phyloP scores from a whole-genome alignment of 352 stramenopile species.

The Phytophthora palmivora region DNA sequence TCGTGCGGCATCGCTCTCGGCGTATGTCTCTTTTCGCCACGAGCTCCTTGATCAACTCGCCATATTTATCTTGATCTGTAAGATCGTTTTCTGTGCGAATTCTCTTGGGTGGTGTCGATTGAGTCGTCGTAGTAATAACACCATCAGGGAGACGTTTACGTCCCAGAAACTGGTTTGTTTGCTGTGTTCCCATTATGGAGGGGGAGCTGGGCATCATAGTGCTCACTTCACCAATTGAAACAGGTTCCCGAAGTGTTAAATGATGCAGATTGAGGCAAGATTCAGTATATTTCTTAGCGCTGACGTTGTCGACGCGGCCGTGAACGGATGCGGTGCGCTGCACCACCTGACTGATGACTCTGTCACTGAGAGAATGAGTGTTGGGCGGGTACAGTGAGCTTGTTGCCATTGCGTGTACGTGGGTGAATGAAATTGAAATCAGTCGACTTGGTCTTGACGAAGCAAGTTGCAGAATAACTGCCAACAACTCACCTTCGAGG shows the following conservation, averaged over 20 bases:
- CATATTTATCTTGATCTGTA: neutral
- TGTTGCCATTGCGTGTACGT: neutral
- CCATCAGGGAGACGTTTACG: neutral
- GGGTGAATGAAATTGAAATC: neutral
- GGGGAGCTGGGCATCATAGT: neutral
- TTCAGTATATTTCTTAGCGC: neutral
- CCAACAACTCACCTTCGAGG: neutral
- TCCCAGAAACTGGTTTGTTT: neutral
- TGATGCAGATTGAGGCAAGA: neutral
- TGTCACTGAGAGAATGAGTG: constrained; percentile 2
- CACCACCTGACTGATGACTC: neutral
- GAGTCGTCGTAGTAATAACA: neutral
- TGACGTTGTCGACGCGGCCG: neutral
- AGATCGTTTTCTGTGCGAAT: neutral
- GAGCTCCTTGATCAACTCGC: constrained; percentile 10
- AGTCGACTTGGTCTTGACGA: neutral
- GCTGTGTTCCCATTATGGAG: neutral
- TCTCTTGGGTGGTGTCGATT: neutral
- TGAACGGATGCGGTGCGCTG: constrained; percentile 2
- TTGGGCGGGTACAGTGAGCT: constrained; percentile 5
- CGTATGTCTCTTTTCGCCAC: constrained; percentile 6
- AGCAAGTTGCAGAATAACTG: constrained; percentile 1
- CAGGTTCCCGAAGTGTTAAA: neutral
- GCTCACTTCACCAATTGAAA: neutral
- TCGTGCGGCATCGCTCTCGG: constrained; percentile 41